Evolutionary conservation across 176 grass and related monocot genomes (phyloP), one percentile per base, ranked within the genome.

Genomic region (Phragmites australis): DNA sequence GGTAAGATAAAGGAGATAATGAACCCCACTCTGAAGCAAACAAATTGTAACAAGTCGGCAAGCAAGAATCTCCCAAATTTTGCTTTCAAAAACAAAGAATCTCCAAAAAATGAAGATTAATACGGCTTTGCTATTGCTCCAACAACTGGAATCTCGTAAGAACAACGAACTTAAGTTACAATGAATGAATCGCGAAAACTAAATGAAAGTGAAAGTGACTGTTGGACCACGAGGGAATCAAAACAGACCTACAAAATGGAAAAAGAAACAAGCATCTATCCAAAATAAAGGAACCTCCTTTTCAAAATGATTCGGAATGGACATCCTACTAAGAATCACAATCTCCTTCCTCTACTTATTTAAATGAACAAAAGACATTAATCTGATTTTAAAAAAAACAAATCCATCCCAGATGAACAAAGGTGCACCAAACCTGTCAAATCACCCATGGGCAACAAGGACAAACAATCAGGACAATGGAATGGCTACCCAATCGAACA

Each of bases 21-120:
- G 29, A 64, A 30, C 44, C 60, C 34, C 39, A 79, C 42, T 52
- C 65, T 44, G 16, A 26, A 48, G 40, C 41, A 55, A 13, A 12
- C 51, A 75, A 47, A 45, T 12, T 1, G 23, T 72, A 77, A 30
- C 70, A 77, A 72, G 12, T 29, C 26, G 74, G n/a, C 44, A 75
- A 85, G 63, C n/a, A 82, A 56, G 57, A 77, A 58, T 72, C 55
- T 48, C 46, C 67, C 47, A 76, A 73, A 79, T 16, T 26, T 40
- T 52, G 4, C 43, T 51, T 79, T 25, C 52, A 40, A 9, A 19
- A 79, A 19, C 18, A 19, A 69, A 27, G 23, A 54, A 76, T 64
- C 47, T 45, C 63, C 67, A 37, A 64, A 81, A 75, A 15, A 14
- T 37, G 48, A 65, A 9, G 7, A 49, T 64, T 70, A 16, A 31